phyloP scores from a whole-genome alignment of 1,284 basidiomycete species.

The Apiotrichum montevideense region DNA sequence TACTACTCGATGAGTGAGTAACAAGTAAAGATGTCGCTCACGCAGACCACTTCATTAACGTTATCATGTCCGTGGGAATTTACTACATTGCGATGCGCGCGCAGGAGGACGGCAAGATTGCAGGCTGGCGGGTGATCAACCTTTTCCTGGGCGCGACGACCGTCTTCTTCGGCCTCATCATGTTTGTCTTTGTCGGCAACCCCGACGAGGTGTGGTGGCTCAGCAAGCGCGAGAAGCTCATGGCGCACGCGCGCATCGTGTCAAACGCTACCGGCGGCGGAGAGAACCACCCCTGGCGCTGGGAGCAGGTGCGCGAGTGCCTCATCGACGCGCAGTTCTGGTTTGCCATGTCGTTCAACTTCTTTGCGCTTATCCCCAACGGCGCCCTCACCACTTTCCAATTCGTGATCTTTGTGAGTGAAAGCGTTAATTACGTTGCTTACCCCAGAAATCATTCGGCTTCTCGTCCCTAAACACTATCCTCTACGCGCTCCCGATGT shows the following conservation, averaged over 20 bases:
- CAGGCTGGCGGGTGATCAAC: conserved; percentile 31
- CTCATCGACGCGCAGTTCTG: conserved; percentile 28
- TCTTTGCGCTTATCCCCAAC: conserved; percentile 25
- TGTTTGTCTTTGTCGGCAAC: conserved; percentile 23
- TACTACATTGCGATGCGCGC: conserved; percentile 26
- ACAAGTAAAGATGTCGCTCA: background rate
- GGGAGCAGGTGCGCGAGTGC: conserved; percentile 27
- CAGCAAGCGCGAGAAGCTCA: conserved; percentile 22
- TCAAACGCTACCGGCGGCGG: conserved; percentile 18
- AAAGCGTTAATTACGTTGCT: background rate
- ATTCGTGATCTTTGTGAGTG: conserved; percentile 8
- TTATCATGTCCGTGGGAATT: conserved; percentile 17
- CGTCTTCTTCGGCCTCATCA: conserved; percentile 6
- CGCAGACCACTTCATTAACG: conserved; percentile 10
- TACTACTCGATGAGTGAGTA: conserved; percentile 28
- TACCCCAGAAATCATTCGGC: conserved; percentile 15
- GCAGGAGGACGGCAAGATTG: conserved; percentile 15
- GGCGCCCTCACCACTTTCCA: conserved; percentile 25
- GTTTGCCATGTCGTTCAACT: conserved; percentile 16
- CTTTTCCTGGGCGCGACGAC: conserved; percentile 31
- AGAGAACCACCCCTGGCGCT: conserved; percentile 25
- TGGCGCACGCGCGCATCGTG: conserved; percentile 26
- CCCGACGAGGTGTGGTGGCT: conserved; percentile 31
- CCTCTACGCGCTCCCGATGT: conserved; percentile 15
- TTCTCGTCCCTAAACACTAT: conserved; percentile 20